Percentiles rank a stretch among this genome's conserved stretches.
phyloP scores from a whole-genome alignment of 768 basidiomycete genomes.

The Russula compacta region DNA sequence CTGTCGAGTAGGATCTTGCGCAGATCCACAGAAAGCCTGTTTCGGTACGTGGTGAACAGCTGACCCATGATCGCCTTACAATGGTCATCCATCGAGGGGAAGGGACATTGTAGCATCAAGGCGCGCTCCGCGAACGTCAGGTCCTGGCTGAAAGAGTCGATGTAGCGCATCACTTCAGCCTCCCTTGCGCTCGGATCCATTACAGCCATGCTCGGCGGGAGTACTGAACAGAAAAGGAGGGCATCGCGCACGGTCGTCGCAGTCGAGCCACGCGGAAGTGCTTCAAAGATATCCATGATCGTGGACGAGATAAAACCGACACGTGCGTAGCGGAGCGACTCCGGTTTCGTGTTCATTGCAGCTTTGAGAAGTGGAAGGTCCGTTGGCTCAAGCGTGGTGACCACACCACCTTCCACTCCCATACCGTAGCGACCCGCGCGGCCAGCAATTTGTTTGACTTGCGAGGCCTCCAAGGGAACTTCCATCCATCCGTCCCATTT shows the following conservation, averaged over 20 bases:
- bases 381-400: conserved; percentile 55
- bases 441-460: conserved; percentile 91
- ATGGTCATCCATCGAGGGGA: conserved; percentile 40
- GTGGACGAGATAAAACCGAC: conserved; percentile 29
- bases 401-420: conserved; percentile 47
- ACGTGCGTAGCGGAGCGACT: conserved; percentile 44
- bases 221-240: conserved; percentile 37
- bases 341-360: conserved; percentile 45
- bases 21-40: conserved; percentile 36
- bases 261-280: conserved; percentile 37
- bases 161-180: conserved; percentile 30
- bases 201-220: conserved; percentile 38
- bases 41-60: conserved; percentile 38
- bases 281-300: conserved; percentile 27
- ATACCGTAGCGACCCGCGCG: conserved; percentile 86
- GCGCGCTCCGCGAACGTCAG: conserved; percentile 38
- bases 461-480: conserved; percentile 50
- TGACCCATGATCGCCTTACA: conserved; percentile 28
- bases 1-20: conserved; percentile 29
- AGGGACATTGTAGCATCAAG: conserved; percentile 42
- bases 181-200: conserved; percentile 21
- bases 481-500: conserved; percentile 48
- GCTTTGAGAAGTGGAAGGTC: conserved; percentile 54
- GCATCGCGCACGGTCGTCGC: conserved; percentile 41
- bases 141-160: conserved; percentile 34